phyloP scores from a whole-genome alignment of 768 basidiomycete species.

The Multifurca ochricompacta region DNA sequence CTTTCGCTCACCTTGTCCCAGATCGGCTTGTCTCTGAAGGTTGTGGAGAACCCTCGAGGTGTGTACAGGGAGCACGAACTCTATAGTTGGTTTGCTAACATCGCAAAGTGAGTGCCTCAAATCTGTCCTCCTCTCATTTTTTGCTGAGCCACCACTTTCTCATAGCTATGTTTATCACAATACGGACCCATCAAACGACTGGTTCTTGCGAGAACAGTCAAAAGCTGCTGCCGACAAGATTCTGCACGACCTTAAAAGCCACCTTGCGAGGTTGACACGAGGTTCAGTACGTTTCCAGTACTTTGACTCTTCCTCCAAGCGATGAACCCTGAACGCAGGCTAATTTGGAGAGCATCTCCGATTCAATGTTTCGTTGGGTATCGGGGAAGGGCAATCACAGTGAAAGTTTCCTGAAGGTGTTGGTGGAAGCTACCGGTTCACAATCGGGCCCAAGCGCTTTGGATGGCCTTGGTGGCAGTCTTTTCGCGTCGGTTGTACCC shows the following conservation, averaged over 20 bases:
- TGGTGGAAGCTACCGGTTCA: slow-evolving; percentile 16
- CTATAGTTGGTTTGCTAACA: slow-evolving; percentile 1
- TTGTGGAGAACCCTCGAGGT: neutral
- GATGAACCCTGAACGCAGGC: neutral
- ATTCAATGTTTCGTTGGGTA: slow-evolving; percentile 19
- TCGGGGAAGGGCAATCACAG: slow-evolving; percentile 21
- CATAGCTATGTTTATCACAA: slow-evolving; percentile 36
- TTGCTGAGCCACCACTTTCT: neutral
- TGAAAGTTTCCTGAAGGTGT: slow-evolving; percentile 17
- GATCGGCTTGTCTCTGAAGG: slow-evolving; percentile 19
- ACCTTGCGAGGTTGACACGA: slow-evolving; percentile 3
- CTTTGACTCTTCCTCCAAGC: neutral
- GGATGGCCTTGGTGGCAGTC: slow-evolving; percentile 37
- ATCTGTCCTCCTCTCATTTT: too few relatives aligned
- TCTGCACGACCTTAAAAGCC: slow-evolving; percentile 22
- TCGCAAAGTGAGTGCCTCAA: slow-evolving; percentile 9
- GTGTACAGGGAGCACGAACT: slow-evolving; percentile 10
- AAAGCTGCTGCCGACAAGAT: slow-evolving; percentile 25
- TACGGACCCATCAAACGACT: slow-evolving; percentile 27
- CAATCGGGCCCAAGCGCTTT: slow-evolving; percentile 21
- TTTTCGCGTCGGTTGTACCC: slow-evolving; percentile 49
- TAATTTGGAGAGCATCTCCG: slow-evolving; percentile 17
- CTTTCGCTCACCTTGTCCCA: neutral
- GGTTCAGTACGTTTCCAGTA: slow-evolving; percentile 7
- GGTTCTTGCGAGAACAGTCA: slow-evolving; percentile 28